Evolutionary conservation across 139 green algal genomes (phyloP).

Genomic region (Diplosphaera chodatii): DNA sequence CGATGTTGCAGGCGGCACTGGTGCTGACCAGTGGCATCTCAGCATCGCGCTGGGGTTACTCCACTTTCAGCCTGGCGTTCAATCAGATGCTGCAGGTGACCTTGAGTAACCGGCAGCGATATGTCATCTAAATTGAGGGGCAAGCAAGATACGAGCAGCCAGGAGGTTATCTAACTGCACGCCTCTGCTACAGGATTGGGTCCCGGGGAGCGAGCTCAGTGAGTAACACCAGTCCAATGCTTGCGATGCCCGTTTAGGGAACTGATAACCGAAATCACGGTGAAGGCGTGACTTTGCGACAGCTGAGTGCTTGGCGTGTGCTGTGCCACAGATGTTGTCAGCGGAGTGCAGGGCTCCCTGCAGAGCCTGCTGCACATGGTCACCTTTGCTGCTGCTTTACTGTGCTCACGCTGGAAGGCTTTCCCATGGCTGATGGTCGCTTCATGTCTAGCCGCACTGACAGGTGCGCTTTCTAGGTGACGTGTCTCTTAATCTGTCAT

Average conservation of each 20-base stretch:
- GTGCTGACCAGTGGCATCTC: conserved; percentile 60
- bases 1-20: conserved; percentile 33
- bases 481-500: too few species aligned
- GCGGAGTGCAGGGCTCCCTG: conserved; percentile 67
- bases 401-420: conserved; percentile 12
- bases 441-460: conserved; percentile 27
- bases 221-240: too few species aligned
- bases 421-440: conserved; percentile 52
- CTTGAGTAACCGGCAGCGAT: too few species aligned
- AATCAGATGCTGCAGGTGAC: conserved; percentile 82
- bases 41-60: conserved; percentile 66
- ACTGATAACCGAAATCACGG: too few species aligned
- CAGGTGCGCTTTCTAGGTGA: background rate
- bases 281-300: too few species aligned
- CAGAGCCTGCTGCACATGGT: conserved; percentile 62
- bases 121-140: too few species aligned
- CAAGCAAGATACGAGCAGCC: too few species aligned
- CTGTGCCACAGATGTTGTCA: conserved; percentile 43
- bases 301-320: too few species aligned
- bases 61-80: conserved; percentile 73
- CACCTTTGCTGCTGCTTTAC: conserved; percentile 45
- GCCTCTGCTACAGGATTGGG: too few species aligned
- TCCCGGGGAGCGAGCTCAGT: too few species aligned
- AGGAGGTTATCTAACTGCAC: too few species aligned
- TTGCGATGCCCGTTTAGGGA: too few species aligned